Base-by-base conservation (phyloP, 345 rosid genomes). In the Passiflora organensis region DNA sequence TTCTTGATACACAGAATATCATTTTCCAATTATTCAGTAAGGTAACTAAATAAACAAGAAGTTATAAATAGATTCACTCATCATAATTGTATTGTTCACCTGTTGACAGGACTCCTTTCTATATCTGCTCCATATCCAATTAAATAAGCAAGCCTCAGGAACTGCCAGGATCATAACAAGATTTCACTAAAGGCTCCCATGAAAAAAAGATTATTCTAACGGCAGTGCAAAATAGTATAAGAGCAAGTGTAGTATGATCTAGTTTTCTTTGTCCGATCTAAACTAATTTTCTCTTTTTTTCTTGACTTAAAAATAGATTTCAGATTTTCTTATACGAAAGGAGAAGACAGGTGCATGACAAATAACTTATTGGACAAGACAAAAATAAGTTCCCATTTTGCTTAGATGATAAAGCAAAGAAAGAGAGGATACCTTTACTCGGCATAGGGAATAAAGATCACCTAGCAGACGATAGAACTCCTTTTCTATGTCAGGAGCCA, bases 101-200 rank as follows among this genome's bases (percentile, higher is more conserved):
- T 93, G 82, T 93, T 93, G 53, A 85, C 79, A 48, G 99, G 95
- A 74, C 99, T 89, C 78, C 82, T 86, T 81, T 89, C 95, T 52
- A 93, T 76, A 71, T 84, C 81, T 59, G 78, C 63, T 72, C 94
- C 99, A 72, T 82, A 83, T 62, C 99, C 99, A 69, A 86, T 73
- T 63, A 93, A 73, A 78, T 84, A 93, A 23, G 95, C 95, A 55
- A 93, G 89, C 78, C 99, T 82, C 89, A 84, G 78, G 78, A 89
- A 93, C 99, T 93, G 91, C 73, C 77, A 82, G 22, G 66, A 63
- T 18, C 48, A 71, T 20, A 58, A 62, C 44, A 39, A 32, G 43
- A 71, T 32, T 65, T 72, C 62, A 67, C 44, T 48, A 24, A 53
- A 59, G 53, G 20, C 28, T 28, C 60, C 32, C 22, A 48, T 24